phyloP scores from a whole-genome alignment of 345 rosid genomes.

The Lenwebbia sp. region DNA sequence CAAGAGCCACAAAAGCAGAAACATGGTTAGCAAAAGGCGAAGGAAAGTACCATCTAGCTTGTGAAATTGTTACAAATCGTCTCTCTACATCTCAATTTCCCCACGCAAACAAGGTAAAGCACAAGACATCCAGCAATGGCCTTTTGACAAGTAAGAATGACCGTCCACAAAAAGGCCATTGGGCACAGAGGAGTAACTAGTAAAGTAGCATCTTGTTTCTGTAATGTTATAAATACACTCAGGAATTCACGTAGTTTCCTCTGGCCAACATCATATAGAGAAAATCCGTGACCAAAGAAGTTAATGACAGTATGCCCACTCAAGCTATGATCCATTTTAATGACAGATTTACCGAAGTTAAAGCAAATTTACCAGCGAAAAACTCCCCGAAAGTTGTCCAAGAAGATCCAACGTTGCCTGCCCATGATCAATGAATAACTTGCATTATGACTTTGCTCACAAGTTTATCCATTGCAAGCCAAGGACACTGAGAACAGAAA shows the following conservation, averaged over 20 bases:
- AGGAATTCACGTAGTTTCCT: not conserved
- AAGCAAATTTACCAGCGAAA: slow-evolving; percentile 98
- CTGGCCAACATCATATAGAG: not conserved
- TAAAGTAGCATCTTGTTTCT: not conserved
- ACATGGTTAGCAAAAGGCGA: not conserved
- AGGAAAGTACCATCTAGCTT: not conserved
- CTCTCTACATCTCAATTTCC: not conserved
- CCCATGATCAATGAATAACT: not conserved
- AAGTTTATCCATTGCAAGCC: not conserved
- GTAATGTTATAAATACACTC: not conserved
- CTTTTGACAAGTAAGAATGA: not conserved
- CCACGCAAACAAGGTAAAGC: not conserved
- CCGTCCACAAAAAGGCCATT: not conserved
- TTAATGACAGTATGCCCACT: not conserved
- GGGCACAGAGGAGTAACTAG: not conserved
- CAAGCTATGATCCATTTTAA: not conserved
- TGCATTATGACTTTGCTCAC: not conserved
- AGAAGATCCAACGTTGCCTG: slow-evolving; percentile 59
- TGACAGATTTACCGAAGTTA: slow-evolving; percentile 60
- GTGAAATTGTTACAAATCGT: not conserved
- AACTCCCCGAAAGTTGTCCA: slow-evolving; percentile 76
- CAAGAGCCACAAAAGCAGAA: slow-evolving; percentile 15
- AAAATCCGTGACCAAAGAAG: not conserved
- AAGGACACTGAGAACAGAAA: slow-evolving; percentile 1
- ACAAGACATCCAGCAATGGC: not conserved